Evolutionary conservation across 495 filamentous ascomycete species (phyloP).

Genomic region (Oleoguttula mirabilis): DNA sequence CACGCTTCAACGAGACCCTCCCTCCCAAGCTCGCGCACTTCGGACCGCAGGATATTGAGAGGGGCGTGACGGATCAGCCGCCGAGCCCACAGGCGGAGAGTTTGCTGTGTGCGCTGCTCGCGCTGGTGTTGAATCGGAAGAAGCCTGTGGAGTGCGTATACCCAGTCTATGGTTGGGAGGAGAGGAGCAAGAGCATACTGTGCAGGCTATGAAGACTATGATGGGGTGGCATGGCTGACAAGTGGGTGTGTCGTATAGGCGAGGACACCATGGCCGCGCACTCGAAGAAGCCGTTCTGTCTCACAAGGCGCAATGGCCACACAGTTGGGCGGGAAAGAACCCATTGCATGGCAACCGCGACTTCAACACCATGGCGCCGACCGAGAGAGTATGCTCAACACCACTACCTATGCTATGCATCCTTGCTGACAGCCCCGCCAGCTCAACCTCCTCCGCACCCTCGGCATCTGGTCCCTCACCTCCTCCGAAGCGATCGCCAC

Average conservation of each 20-base stretch:
- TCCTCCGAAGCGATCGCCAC: constrained; percentile 73
- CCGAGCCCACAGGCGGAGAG: constrained; percentile 78
- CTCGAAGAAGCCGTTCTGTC: constrained; percentile 84
- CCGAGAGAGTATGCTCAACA: constrained; percentile 58
- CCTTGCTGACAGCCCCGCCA: constrained; percentile 27
- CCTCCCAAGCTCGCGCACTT: constrained; percentile 75
- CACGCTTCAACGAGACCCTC: constrained; percentile 80
- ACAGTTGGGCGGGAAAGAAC: constrained; percentile 73
- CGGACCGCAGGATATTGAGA: constrained; percentile 89
- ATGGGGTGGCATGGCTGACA: constrained; percentile 9
- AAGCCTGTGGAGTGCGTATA: constrained; percentile 89
- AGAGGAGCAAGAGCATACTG: not conserved
- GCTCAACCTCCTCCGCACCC: constrained; percentile 68
- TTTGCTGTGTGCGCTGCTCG: constrained; percentile 77
- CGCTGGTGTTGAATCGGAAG: constrained; percentile 86
- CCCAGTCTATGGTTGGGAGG: too few species aligned
- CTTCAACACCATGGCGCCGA: constrained; percentile 67
- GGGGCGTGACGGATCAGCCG: constrained; percentile 59
- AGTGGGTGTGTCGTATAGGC: constrained; percentile 39
- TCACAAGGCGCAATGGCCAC: constrained; percentile 81
- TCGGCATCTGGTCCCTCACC: constrained; percentile 81
- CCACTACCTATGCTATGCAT: not conserved
- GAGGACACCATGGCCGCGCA: constrained; percentile 80
- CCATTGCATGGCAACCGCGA: constrained; percentile 65
- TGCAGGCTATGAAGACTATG: constrained; percentile 6